A percentile compares a stretch with the other conserved stretches of the same genome.
Evolutionary conservation across 2,329 filamentous ascomycete species (phyloP).

Genomic region (Penicillium sp.): DNA sequence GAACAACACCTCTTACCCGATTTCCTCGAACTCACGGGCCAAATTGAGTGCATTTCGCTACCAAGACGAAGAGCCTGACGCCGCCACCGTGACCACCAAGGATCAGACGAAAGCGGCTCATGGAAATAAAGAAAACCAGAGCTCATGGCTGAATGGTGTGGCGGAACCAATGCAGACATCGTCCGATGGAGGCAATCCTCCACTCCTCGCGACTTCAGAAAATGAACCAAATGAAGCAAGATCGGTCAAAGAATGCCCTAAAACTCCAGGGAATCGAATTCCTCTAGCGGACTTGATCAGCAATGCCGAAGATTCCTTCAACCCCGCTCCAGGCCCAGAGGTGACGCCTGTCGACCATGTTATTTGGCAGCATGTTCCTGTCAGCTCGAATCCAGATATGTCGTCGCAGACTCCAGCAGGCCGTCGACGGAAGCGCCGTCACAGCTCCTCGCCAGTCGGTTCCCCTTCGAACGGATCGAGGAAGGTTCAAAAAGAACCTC

Average conservation of each 20-base stretch:
- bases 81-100: constrained; percentile 20
- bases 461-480: constrained; percentile 53
- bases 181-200: constrained; percentile 14
- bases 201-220: constrained; percentile 14
- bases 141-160: constrained; percentile 34
- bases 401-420: constrained; percentile 45
- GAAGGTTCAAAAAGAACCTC: constrained; percentile 37
- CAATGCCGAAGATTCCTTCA: constrained; percentile 53
- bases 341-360: constrained; percentile 57
- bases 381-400: constrained; percentile 40
- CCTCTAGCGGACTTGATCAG: constrained; percentile 57
- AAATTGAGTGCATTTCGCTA: constrained; percentile 54
- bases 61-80: constrained; percentile 26
- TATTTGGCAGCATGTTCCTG: constrained; percentile 51
- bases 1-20: constrained; percentile 28
- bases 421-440: constrained; percentile 58
- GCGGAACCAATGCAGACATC: constrained; percentile 21
- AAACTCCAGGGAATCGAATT: constrained; percentile 54
- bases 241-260: constrained; percentile 42
- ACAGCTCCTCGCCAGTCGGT: constrained; percentile 66
- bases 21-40: constrained; percentile 49
- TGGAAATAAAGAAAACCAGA: constrained; percentile 44
- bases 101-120: constrained; percentile 23
- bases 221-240: constrained; percentile 28
- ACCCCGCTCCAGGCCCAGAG: constrained; percentile 43